Percentiles rank a stretch among this genome's conserved stretches.
These are phyloP conservation scores for Vitis hybrid DNA, from an alignment of 177 flowering plant species.

Conservation along the genomic window DNA sequence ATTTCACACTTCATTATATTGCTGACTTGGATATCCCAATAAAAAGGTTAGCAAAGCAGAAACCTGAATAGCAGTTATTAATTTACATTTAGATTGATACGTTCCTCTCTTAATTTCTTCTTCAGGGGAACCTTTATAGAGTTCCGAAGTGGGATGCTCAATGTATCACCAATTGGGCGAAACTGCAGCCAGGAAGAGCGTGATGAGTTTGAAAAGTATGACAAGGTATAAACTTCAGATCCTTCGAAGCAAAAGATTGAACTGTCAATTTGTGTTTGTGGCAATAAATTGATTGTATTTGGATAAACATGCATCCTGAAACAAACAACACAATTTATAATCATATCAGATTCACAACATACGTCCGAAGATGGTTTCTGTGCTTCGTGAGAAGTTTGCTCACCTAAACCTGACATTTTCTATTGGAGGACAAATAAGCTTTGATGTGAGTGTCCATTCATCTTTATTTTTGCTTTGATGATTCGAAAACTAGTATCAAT, in stretches of 20 bases:
- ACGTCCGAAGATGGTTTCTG: slow-evolving; percentile 83
- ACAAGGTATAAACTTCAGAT: slow-evolving; percentile 54
- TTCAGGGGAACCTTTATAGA: slow-evolving; percentile 95
- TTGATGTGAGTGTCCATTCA: slow-evolving; percentile 65
- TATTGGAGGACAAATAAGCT: slow-evolving; percentile 97
- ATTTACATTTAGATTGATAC: neutral
- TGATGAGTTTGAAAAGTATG: slow-evolving; percentile 91
- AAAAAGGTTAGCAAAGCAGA: slow-evolving; percentile 61
- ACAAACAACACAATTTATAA: slow-evolving; percentile 4
- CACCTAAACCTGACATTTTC: slow-evolving; percentile 92
- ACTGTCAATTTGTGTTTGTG: neutral
- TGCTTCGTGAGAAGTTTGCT: slow-evolving; percentile 85
- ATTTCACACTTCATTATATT: slow-evolving; percentile 90
- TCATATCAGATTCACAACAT: slow-evolving; percentile 68
- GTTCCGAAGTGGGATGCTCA: slow-evolving; percentile 96
- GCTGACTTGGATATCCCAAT: slow-evolving; percentile 98
- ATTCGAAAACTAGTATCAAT: neutral
- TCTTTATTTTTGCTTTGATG: neutral
- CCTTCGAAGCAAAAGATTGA: neutral
- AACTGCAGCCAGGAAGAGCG: slow-evolving; percentile 99
- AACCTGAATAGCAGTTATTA: neutral
- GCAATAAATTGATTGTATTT: neutral
- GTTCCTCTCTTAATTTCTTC: neutral
- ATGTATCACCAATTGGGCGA: slow-evolving; percentile 96
- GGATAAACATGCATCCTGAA: slow-evolving; percentile 4